phyloP scores from a whole-genome alignment of 1,284 basidiomycete genomes.

The Coniferiporia sulphurascens region DNA sequence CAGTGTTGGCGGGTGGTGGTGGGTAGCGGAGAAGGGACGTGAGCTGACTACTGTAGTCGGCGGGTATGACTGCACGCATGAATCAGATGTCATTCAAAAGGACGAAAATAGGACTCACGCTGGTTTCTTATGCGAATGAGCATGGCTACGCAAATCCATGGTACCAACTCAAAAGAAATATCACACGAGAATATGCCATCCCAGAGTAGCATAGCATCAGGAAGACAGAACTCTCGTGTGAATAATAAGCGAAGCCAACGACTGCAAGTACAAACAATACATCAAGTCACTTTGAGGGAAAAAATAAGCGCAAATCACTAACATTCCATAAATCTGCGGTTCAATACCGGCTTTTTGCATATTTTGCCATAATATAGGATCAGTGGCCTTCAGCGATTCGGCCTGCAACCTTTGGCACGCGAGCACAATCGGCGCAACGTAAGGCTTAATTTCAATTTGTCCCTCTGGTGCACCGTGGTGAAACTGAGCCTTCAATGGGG shows the following conservation, averaged over 20 bases:
- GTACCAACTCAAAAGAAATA: slow-evolving; percentile 63
- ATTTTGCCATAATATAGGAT: slow-evolving; percentile 74
- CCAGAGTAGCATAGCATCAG: slow-evolving; percentile 79
- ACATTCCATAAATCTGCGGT: slow-evolving; percentile 94
- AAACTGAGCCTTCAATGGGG: slow-evolving; percentile 10
- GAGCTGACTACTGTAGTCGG: slow-evolving; percentile 81
- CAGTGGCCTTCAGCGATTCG: slow-evolving; percentile 66
- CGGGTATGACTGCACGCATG: slow-evolving; percentile 61
- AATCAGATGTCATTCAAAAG: slow-evolving; percentile 15
- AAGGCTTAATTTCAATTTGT: slow-evolving; percentile 49
- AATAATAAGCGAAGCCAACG: slow-evolving; percentile 90
- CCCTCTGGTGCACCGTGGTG: slow-evolving; percentile 30
- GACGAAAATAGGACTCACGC: slow-evolving; percentile 41
- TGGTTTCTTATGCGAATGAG: slow-evolving; percentile 85
- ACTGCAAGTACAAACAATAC: slow-evolving; percentile 34
- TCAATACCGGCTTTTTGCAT: slow-evolving; percentile 81
- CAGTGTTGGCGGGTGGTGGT: slow-evolving; percentile 34
- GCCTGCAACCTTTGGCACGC: slow-evolving; percentile 78
- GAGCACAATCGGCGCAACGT: slow-evolving; percentile 76
- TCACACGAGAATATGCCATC: slow-evolving; percentile 88
- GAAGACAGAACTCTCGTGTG: slow-evolving; percentile 79
- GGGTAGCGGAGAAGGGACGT: slow-evolving; percentile 85
- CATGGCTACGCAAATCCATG: slow-evolving; percentile 89
- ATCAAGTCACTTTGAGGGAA: not conserved
- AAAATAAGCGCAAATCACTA: slow-evolving; percentile 27